These are phyloP conservation scores for Helianthus tuberosus DNA, from an alignment of 129 eudicot species.

Conservation along the genomic window DNA sequence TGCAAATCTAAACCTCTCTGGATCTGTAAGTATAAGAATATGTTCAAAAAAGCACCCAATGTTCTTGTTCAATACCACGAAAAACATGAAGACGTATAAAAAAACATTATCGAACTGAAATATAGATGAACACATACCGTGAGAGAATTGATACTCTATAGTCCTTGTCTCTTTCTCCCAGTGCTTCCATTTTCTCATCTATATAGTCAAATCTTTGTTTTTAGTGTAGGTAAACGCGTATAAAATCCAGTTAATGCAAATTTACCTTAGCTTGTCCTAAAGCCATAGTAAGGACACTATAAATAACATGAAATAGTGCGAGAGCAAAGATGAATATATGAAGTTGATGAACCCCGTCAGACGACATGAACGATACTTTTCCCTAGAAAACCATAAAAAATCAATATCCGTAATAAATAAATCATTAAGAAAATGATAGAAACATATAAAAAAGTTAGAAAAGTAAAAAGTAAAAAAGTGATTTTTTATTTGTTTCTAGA, in stretches of 20 bases:
- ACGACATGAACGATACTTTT: constrained; percentile 66
- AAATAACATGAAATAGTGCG: constrained; percentile 67
- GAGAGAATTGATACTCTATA: constrained; percentile 49
- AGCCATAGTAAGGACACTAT: constrained; percentile 56
- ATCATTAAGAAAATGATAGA: constrained; percentile 7
- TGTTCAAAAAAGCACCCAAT: not conserved
- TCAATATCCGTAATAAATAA: not conserved
- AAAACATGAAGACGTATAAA: not conserved
- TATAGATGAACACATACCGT: constrained; percentile 37
- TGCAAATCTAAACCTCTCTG: constrained; percentile 62
- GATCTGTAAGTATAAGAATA: constrained; percentile 36
- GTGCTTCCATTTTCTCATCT: constrained; percentile 61
- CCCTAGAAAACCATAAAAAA: constrained; percentile 47
- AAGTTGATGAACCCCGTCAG: constrained; percentile 73
- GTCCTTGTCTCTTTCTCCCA: constrained; percentile 79
- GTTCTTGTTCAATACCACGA: not conserved
- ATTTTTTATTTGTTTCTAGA: not conserved
- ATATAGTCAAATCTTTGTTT: not conserved
- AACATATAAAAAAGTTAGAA: no score
- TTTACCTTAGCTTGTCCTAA: constrained; percentile 77
- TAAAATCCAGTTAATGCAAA: not conserved
- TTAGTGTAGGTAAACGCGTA: not conserved
- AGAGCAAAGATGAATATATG: constrained; percentile 79
- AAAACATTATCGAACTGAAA: not conserved
- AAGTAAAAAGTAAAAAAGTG: not conserved